Percentiles rank a stretch among this genome's conserved stretches.
Conservation (phyloP, 495 filamentous ascomycete species). For the Antarctomyces pellizariae region DNA sequence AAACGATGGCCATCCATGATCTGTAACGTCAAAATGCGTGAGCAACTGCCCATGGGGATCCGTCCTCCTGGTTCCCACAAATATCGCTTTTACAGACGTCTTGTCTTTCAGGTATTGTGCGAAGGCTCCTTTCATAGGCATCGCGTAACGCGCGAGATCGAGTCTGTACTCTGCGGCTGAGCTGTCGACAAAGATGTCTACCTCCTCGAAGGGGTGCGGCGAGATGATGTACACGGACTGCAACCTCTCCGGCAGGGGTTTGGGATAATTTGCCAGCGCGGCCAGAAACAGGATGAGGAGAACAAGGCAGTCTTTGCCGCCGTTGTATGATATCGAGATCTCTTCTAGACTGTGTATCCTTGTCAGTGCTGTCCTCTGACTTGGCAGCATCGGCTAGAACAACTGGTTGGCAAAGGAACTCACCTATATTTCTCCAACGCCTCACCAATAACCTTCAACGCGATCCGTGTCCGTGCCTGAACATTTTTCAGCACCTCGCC, state of each 20-base stretch:
- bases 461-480: conserved; percentile 46
- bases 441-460: conserved; percentile 46
- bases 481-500: conserved; percentile 34
- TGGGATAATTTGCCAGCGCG: conserved; percentile 25
- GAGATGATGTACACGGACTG: conserved; percentile 79
- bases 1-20: conserved; percentile 76
- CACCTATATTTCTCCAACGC: conserved; percentile 51
- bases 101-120: conserved; percentile 44
- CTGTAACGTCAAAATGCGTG: conserved; percentile 63
- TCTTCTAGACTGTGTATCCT: conserved; percentile 33
- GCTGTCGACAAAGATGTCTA: conserved; percentile 57
- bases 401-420: conserved; percentile 7
- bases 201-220: conserved; percentile 53
- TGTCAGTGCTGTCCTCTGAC: background rate
- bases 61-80: conserved; percentile 77
- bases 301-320: conserved; percentile 93
- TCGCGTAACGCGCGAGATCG: conserved; percentile 49
- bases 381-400: background rate
- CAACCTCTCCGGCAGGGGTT: conserved; percentile 21
- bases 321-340: conserved; percentile 85
- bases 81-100: conserved; percentile 49
- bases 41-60: conserved; percentile 71
- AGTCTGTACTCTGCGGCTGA: conserved; percentile 48
- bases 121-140: conserved; percentile 60
- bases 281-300: conserved; percentile 75